These are phyloP conservation scores for Teunomyces kruisii DNA, from an alignment of 805 yeast species.

Conservation along the genomic window DNA sequence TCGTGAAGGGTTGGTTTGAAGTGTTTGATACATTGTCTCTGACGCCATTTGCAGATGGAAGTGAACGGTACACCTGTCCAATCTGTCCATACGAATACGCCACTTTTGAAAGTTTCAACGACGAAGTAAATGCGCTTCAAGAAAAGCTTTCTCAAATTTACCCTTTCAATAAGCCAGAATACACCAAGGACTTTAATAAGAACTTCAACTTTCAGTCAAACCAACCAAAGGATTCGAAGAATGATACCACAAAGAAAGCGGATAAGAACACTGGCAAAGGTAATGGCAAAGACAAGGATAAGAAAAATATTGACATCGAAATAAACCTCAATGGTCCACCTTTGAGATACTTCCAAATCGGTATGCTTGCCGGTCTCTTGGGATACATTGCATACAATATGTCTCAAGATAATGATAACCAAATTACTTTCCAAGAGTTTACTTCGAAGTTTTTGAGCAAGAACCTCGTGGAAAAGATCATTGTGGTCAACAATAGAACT, in stretches of 20 bases:
- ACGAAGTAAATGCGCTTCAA: slow-evolving; percentile 11
- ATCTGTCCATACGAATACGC: slow-evolving; percentile 30
- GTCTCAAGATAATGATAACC: slow-evolving; percentile 30
- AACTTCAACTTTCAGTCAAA: slow-evolving; percentile 3
- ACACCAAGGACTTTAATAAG: neutral
- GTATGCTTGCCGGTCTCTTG: slow-evolving; percentile 29
- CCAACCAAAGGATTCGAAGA: slow-evolving; percentile 5
- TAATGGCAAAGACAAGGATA: slow-evolving; percentile 2
- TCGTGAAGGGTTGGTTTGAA: slow-evolving; percentile 28
- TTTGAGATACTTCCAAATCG: slow-evolving; percentile 30
- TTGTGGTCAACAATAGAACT: slow-evolving; percentile 72
- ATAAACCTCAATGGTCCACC: slow-evolving; percentile 23
- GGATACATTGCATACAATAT: slow-evolving; percentile 21
- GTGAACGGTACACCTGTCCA: slow-evolving; percentile 19
- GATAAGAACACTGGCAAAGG: slow-evolving; percentile 8
- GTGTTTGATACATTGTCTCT: slow-evolving; percentile 27
- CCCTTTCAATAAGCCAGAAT: neutral
- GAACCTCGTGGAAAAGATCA: slow-evolving; percentile 70
- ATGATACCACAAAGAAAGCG: slow-evolving; percentile 4
- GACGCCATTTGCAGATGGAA: slow-evolving; percentile 24
- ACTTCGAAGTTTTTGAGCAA: slow-evolving; percentile 69
- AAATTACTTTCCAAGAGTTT: slow-evolving; percentile 92
- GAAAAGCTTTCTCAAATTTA: slow-evolving; percentile 5
- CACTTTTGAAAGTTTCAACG: slow-evolving; percentile 12
- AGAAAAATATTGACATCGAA: slow-evolving; percentile 21